Base-by-base conservation (phyloP, 1,139 yeast species). In the Arxiozyma slooffiae region DNA sequence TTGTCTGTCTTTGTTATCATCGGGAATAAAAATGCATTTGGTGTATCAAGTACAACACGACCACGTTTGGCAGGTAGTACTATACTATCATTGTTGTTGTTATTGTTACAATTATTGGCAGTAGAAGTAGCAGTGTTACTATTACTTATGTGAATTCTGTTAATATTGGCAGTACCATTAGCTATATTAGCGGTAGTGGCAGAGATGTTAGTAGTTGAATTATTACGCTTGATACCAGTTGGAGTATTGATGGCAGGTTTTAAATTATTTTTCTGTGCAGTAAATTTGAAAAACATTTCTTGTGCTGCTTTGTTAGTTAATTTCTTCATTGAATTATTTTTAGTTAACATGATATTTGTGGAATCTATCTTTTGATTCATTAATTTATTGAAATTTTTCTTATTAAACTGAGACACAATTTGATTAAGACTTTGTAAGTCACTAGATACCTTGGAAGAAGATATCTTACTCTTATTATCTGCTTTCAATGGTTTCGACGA, bases 21-120 rank as follows among this genome's bases (percentile, higher is more conserved):
- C 7, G 68, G 67, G 20, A 63, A 48, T 7, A 60, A 56, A 42
- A 51, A 63, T 2, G 64, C 58, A 14, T 60, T 53, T 2, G 67
- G 66, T 1, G 65, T 47, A 51, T 63, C 62, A 9, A 63, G 52
- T 4, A 61, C 47, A 7, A 63, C 53, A 17, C 56, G 57, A 5
- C 63, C 61, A 8, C 16, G 59, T 51, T 44, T 51, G 48, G 43
- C 50, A 54, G 23, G 50, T 52, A 22, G 50, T 42, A 51, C 26
- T 24, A 44, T 38, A 22, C 46, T n/a, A 37, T 44, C 20, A 39
- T 23, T 47, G 41, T 36, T 30, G 34, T 11, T 22, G 24, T 14
- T 21, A 6, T 24, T 17, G 21, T 20, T n/a, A n/a, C n/a, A 26
- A 26, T 26, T 26, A 21, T 2, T 21, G 45, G 43, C 11, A n/a